Percentiles rank a stretch among this genome's conserved stretches.
phyloP scores from a whole-genome alignment of 345 rosid genomes.

The Dipteronia dyeriana region DNA sequence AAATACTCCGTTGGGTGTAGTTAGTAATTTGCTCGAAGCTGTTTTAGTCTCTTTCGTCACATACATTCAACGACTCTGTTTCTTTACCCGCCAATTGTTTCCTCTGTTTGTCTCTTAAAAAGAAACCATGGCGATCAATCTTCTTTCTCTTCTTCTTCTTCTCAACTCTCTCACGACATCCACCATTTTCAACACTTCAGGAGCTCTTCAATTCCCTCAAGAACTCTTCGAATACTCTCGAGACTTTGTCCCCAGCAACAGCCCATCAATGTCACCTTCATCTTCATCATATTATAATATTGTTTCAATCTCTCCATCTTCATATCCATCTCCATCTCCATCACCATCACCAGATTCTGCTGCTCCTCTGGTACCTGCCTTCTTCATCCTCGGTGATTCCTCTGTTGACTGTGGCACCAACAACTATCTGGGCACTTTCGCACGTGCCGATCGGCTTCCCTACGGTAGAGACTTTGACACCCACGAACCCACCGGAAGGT shows the following conservation, averaged over 20 bases:
- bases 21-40: neutral
- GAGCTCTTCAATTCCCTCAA: slow-evolving; percentile 27
- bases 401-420: slow-evolving; percentile 86
- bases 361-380: slow-evolving; percentile 60
- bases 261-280: slow-evolving; percentile 1
- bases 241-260: slow-evolving; percentile 17
- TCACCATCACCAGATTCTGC: slow-evolving; percentile 15
- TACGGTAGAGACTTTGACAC: slow-evolving; percentile 94
- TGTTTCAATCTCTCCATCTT: neutral
- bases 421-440: slow-evolving; percentile 87
- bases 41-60: too few species aligned
- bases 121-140: slow-evolving; percentile 37
- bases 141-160: slow-evolving; percentile 26
- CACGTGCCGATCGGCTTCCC: slow-evolving; percentile 85
- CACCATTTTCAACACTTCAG: slow-evolving; percentile 30
- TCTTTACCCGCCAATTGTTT: slow-evolving; percentile 32
- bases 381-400: slow-evolving; percentile 85
- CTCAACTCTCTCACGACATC: slow-evolving; percentile 34
- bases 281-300: neutral
- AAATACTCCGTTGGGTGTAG: neutral
- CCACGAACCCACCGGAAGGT: slow-evolving; percentile 81
- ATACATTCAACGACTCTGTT: neutral
- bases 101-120: slow-evolving; percentile 3
- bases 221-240: slow-evolving; percentile 18
- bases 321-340: slow-evolving; percentile 16